These are phyloP conservation scores for Ceratobasidium sp. DNA, from an alignment of 1,284 basidiomycete genomes.

Conservation along the genomic window DNA sequence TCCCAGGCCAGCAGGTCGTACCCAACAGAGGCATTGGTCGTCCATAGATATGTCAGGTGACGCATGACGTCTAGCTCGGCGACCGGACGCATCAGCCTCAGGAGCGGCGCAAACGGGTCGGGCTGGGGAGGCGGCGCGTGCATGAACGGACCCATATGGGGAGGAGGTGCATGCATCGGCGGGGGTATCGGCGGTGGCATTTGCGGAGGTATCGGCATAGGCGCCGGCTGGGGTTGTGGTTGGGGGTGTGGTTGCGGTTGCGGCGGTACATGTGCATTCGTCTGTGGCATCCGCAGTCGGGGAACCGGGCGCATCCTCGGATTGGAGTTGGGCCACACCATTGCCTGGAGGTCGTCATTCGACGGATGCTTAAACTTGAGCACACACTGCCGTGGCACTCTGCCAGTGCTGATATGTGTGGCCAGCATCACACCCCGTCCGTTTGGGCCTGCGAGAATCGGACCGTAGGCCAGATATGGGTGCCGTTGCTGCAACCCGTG, in stretches of 20 bases:
- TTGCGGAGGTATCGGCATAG: constrained; percentile 3
- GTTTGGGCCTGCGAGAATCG: constrained; percentile 18
- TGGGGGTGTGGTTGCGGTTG: not conserved
- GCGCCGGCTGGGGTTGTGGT: not conserved
- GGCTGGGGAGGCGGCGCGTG: not conserved
- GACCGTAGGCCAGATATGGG: constrained; percentile 22
- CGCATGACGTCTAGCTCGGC: constrained; percentile 13
- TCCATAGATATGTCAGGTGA: not conserved
- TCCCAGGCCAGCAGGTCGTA: constrained; percentile 39
- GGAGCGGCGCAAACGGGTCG: constrained; percentile 6
- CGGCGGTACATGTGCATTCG: constrained; percentile 15
- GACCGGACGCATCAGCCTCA: constrained; percentile 1
- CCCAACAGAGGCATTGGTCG: not conserved
- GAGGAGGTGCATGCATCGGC: not conserved
- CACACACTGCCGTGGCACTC: constrained; percentile 15
- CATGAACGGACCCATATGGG: not conserved
- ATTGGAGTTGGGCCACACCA: not conserved
- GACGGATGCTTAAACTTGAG: constrained; percentile 32
- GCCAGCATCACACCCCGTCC: constrained; percentile 33
- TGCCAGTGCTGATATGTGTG: not conserved
- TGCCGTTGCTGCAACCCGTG: constrained; percentile 29
- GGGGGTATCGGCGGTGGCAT: constrained; percentile 5
- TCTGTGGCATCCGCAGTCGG: not conserved
- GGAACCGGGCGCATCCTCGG: not conserved
- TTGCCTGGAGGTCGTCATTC: not conserved